These are phyloP conservation scores for Dendrocalamus latiflorus DNA, from an alignment of 202 grass and related monocot species.

Conservation along the genomic window DNA sequence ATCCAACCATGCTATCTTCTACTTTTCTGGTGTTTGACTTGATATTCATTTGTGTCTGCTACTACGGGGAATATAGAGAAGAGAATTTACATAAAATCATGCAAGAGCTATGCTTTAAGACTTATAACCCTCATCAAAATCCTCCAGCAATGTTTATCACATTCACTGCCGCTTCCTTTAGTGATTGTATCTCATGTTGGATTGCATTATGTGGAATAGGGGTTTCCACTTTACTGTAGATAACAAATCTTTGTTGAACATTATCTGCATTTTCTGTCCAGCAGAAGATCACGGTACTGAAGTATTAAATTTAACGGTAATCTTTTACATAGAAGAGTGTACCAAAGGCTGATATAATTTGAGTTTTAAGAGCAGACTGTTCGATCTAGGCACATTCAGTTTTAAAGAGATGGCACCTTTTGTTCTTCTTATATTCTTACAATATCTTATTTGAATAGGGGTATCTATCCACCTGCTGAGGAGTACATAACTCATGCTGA, in stretches of 20 bases:
- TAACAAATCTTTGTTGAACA: neutral
- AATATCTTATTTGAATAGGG: conserved; percentile 36
- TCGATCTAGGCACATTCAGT: neutral
- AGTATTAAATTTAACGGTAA: neutral
- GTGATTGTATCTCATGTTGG: neutral
- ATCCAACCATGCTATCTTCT: neutral
- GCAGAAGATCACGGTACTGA: too few species aligned
- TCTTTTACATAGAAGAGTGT: neutral
- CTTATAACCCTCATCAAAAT: neutral
- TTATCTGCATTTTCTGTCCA: too few species aligned
- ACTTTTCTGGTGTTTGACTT: neutral
- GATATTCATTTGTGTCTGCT: neutral
- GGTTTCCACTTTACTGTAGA: neutral
- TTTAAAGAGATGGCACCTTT: neutral
- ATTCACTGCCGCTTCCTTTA: neutral
- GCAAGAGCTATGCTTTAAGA: neutral
- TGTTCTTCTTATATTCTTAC: neutral
- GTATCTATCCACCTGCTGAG: conserved; percentile 49
- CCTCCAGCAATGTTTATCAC: neutral
- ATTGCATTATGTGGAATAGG: neutral
- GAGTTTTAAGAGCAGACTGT: neutral
- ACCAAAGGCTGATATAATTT: neutral
- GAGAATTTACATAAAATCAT: neutral
- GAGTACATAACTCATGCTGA: conserved; percentile 50
- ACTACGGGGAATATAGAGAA: neutral